phyloP scores from a whole-genome alignment of 202 grass and related monocot species.

The Zizania palustris region DNA sequence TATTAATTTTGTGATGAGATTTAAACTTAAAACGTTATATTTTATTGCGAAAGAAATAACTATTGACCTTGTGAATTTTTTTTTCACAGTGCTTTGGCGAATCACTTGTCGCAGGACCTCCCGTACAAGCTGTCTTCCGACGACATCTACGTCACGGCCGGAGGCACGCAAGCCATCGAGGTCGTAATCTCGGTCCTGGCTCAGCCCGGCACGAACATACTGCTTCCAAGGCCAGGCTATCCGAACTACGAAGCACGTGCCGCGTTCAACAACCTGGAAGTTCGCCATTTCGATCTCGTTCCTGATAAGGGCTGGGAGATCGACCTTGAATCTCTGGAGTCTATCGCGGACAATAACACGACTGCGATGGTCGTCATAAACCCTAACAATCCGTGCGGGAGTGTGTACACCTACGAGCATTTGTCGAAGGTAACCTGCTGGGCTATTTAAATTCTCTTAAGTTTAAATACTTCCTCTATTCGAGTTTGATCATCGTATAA shows the following conservation, averaged over 20 bases:
- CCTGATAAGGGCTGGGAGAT: conserved; percentile 80
- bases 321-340: conserved; percentile 59
- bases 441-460: not conserved
- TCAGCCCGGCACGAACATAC: conserved; percentile 61
- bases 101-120: conserved; percentile 60
- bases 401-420: conserved; percentile 65
- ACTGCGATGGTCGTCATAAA: conserved; percentile 72
- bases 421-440: conserved; percentile 47
- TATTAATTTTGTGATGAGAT: too few species aligned
- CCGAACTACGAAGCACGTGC: conserved; percentile 61
- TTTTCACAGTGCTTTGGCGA: conserved; percentile 63
- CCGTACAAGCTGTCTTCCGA: conserved; percentile 50
- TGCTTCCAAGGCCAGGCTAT: conserved; percentile 72
- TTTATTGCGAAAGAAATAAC: too few species aligned
- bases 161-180: conserved; percentile 77
- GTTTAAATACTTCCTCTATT: not conserved
- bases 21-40: too few species aligned
- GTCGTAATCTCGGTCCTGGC: conserved; percentile 50
- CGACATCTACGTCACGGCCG: conserved; percentile 73
- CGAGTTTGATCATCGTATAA: too few species aligned
- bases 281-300: conserved; percentile 59
- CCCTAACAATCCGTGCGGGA: conserved; percentile 81
- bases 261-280: conserved; percentile 46
- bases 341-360: conserved; percentile 72
- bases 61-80: not conserved